These are phyloP conservation scores for Saturnispora saitoi DNA, from an alignment of 805 yeast genomes.

Conservation along the genomic window DNA sequence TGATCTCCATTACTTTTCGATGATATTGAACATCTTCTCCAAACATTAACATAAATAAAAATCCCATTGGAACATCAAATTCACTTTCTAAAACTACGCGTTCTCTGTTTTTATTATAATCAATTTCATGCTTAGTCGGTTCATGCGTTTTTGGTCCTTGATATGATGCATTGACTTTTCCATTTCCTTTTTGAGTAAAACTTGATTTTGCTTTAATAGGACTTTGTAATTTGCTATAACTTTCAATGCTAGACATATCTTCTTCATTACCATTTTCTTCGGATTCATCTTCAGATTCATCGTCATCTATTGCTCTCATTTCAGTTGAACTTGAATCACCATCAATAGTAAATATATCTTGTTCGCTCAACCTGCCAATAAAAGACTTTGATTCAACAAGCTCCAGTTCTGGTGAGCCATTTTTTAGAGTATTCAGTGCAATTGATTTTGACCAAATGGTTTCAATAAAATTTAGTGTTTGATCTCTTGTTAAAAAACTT, in stretches of 20 bases:
- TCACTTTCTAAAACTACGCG: constrained; percentile 41
- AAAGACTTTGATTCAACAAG: constrained; percentile 16
- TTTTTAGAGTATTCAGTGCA: constrained; percentile 21
- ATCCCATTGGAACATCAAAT: constrained; percentile 68
- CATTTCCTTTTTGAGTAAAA: background rate
- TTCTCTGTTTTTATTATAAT: constrained; percentile 40
- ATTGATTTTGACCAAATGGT: constrained; percentile 54
- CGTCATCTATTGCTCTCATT: constrained; percentile 16
- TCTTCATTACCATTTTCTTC: background rate
- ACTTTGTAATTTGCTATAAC: background rate
- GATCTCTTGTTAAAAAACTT: constrained; percentile 75
- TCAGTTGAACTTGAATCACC: constrained; percentile 23
- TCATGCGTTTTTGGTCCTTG: constrained; percentile 57
- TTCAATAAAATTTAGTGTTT: constrained; percentile 61
- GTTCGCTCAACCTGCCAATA: constrained; percentile 17
- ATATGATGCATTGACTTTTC: background rate
- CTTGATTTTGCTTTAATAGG: background rate
- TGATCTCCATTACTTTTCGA: constrained; percentile 31
- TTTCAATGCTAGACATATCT: background rate
- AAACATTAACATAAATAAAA: constrained; percentile 59
- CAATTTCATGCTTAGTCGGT: constrained; percentile 43
- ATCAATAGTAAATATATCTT: constrained; percentile 26
- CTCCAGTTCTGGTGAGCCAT: constrained; percentile 22
- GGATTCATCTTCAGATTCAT: constrained; percentile 16
- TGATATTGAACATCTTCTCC: constrained; percentile 46